Conservation (phyloP, 1,139 yeast species). For the Lodderomyces theae region DNA sequence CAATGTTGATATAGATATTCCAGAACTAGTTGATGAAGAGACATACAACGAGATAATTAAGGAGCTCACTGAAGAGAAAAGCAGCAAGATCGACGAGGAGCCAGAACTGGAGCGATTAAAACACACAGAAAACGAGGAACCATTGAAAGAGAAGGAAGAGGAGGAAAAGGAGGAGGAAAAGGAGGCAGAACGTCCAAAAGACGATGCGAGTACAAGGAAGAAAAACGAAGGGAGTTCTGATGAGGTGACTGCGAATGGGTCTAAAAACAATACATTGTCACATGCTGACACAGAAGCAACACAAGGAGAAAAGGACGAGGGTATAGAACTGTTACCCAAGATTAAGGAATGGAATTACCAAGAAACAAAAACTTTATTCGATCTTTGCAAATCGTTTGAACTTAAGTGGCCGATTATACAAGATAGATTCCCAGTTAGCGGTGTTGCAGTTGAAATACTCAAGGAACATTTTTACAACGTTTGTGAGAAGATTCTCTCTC, state of each 20-base stretch:
- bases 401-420: slow-evolving; percentile 82
- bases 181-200: neutral
- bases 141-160: slow-evolving; percentile 5
- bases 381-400: slow-evolving; percentile 69
- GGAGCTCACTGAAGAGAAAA: slow-evolving; percentile 28
- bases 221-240: neutral
- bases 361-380: slow-evolving; percentile 76
- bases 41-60: slow-evolving; percentile 56
- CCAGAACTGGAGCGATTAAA: slow-evolving; percentile 1
- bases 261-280: slow-evolving; percentile 1
- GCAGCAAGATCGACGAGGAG: slow-evolving; percentile 5
- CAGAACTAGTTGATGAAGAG: slow-evolving; percentile 60
- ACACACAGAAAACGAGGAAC: slow-evolving; percentile 50
- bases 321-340: slow-evolving; percentile 8
- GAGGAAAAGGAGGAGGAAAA: slow-evolving; percentile 7
- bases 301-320: slow-evolving; percentile 8
- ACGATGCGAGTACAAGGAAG: slow-evolving; percentile 6
- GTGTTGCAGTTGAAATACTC: slow-evolving; percentile 66
- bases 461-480: slow-evolving; percentile 73
- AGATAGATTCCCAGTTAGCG: slow-evolving; percentile 59
- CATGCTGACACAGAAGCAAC: slow-evolving; percentile 5
- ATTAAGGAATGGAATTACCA: slow-evolving; percentile 59
- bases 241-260: slow-evolving; percentile 4
- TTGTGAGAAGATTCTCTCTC: slow-evolving; percentile 36
- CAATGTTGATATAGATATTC: slow-evolving; percentile 67